Evolutionary conservation across 108 stramenopile genomes (phyloP).

Genomic region (Conticribra guillardii): DNA sequence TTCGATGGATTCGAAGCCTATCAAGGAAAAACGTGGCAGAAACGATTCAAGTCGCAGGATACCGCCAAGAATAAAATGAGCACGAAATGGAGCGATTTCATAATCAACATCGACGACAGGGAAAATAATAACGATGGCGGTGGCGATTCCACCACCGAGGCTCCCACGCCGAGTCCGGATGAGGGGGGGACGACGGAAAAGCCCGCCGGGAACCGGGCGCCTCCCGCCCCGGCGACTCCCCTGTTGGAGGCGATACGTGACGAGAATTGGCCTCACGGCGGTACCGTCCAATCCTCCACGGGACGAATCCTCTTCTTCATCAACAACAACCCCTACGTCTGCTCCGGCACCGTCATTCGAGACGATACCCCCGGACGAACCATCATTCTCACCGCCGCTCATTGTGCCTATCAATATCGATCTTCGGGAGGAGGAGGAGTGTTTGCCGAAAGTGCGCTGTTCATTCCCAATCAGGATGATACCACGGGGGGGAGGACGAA

Average conservation of each 20-base stretch:
- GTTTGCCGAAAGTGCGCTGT: constrained; percentile 45
- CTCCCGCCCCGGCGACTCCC: neutral
- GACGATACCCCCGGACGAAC: constrained; percentile 12
- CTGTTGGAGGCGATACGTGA: neutral
- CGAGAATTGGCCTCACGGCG: neutral
- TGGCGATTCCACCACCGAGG: neutral
- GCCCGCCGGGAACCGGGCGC: neutral
- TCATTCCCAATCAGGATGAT: constrained; percentile 44
- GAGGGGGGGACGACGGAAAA: neutral
- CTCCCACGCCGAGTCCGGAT: too few relatives aligned
- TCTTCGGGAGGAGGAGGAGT: constrained; percentile 12
- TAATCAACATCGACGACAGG: constrained; percentile 11
- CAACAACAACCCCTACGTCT: constrained; percentile 34
- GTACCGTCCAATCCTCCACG: constrained; percentile 26
- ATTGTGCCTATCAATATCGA: constrained; percentile 45
- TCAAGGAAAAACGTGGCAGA: constrained; percentile 20
- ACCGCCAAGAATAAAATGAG: constrained; percentile 6
- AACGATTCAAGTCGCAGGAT: constrained; percentile 14
- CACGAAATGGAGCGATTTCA: constrained; percentile 28
- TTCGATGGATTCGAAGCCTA: constrained; percentile 28
- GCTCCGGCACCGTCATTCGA: constrained; percentile 43
- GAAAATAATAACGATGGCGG: neutral
- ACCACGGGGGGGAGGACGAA: constrained; percentile 26
- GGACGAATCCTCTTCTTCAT: constrained; percentile 54
- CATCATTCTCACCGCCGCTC: constrained; percentile 41